phyloP scores from a whole-genome alignment of 164 flowering plant genomes.

The Magnolia officinalis region DNA sequence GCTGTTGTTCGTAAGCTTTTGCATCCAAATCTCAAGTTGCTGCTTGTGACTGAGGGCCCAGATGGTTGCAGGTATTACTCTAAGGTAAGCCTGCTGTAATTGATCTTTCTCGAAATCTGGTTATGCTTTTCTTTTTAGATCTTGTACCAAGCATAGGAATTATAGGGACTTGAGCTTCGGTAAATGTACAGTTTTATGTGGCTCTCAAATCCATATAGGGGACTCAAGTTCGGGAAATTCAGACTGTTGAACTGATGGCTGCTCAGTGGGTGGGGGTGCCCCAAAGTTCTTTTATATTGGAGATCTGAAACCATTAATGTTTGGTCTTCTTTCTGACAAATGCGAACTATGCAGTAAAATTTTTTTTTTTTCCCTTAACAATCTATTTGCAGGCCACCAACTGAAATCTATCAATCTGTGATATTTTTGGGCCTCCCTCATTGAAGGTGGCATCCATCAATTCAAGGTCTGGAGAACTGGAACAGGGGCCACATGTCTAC shows the following conservation, averaged over 20 bases:
- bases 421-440: no score
- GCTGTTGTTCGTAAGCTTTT: conserved; percentile 71
- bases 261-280: no score
- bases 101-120: not conserved
- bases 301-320: no score
- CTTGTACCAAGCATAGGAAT: not conserved
- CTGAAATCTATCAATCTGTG: no score
- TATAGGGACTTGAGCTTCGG: not conserved
- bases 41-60: conserved; percentile 92
- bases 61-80: conserved; percentile 94
- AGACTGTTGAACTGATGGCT: not conserved
- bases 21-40: conserved; percentile 81
- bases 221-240: not conserved
- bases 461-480: no score
- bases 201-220: not conserved
- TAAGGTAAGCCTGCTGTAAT: conserved; percentile 45
- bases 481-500: no score
- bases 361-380: no score
- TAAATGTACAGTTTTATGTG: not conserved
- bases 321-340: no score
- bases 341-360: no score
- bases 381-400: no score
- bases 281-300: no score
- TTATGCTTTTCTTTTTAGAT: not conserved
- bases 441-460: no score